phyloP scores from a whole-genome alignment of 352 stramenopile species.

The Globisporangium spinosum region DNA sequence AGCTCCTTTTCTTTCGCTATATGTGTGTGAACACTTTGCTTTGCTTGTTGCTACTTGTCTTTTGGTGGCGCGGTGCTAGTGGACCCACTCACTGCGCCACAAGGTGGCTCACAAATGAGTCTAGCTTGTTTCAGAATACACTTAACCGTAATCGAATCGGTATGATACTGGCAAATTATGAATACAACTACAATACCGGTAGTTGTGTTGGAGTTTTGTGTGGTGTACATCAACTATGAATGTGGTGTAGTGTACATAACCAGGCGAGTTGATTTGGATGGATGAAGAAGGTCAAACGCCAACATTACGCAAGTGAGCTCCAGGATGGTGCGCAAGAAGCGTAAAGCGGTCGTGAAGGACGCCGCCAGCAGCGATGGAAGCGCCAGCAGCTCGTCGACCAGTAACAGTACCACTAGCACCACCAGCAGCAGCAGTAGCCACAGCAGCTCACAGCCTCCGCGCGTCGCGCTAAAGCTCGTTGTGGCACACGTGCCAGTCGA shows the following conservation, averaged over 20 bases:
- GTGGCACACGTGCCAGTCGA: slow-evolving; percentile 30
- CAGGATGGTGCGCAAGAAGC: slow-evolving; percentile 78
- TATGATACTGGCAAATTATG: too few relatives aligned
- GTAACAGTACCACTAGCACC: slow-evolving; percentile 20
- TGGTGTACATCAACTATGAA: too few relatives aligned
- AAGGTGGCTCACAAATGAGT: neutral
- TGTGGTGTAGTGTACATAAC: too few relatives aligned
- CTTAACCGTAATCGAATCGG: too few relatives aligned
- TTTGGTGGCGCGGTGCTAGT: neutral
- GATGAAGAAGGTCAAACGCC: neutral
- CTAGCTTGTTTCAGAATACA: neutral
- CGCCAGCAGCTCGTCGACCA: neutral
- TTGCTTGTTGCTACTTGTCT: neutral
- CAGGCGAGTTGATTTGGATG: too few relatives aligned
- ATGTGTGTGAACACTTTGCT: neutral
- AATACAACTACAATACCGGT: too few relatives aligned
- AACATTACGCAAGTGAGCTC: neutral
- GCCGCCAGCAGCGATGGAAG: slow-evolving; percentile 21
- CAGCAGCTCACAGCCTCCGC: slow-evolving; percentile 22
- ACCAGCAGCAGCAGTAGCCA: slow-evolving; percentile 1
- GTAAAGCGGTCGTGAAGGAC: slow-evolving; percentile 67
- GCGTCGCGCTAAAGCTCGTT: slow-evolving; percentile 33
- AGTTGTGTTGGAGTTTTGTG: too few relatives aligned
- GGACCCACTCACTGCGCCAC: neutral
- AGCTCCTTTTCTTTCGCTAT: neutral